phyloP scores from a whole-genome alignment of 805 yeast genomes.

The Ogataea paradorogensis region DNA sequence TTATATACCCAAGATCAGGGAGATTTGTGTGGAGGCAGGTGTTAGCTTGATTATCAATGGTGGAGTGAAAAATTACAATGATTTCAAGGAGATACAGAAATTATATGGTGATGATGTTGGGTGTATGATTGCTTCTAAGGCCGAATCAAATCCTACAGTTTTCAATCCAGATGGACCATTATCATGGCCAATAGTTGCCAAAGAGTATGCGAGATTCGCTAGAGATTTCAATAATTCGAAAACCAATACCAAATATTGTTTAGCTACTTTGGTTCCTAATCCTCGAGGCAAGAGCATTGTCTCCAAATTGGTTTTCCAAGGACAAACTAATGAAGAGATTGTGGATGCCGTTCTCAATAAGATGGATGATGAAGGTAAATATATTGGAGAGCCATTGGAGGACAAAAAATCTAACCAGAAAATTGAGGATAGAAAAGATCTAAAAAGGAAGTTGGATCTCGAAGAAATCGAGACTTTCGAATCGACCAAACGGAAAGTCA shows the following conservation, averaged over 20 bases:
- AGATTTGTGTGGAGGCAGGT: constrained; percentile 55
- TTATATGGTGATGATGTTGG: constrained; percentile 65
- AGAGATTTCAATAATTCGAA: constrained; percentile 55
- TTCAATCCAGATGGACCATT: constrained; percentile 47
- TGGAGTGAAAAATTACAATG: constrained; percentile 53
- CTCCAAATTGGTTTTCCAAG: constrained; percentile 54
- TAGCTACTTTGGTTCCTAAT: constrained; percentile 69
- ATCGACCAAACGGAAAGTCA: constrained; percentile 5
- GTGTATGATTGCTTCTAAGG: constrained; percentile 90
- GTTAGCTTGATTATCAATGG: constrained; percentile 85
- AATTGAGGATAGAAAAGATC: constrained; percentile 2
- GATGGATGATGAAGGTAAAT: constrained; percentile 37
- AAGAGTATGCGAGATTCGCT: constrained; percentile 57
- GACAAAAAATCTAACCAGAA: constrained; percentile 4
- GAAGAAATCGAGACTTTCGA: constrained; percentile 6
- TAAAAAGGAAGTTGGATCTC: constrained; percentile 5
- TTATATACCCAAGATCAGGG: constrained; percentile 58
- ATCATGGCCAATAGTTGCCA: constrained; percentile 53
- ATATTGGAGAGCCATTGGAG: constrained; percentile 6
- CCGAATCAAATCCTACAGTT: constrained; percentile 82
- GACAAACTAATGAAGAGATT: constrained; percentile 55
- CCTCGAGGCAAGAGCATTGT: constrained; percentile 35
- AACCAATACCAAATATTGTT: constrained; percentile 78
- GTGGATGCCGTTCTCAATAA: constrained; percentile 33
- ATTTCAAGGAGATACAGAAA: constrained; percentile 49